Base-by-base conservation (phyloP, 179 eudicot species). In the Camellia oleifera region DNA sequence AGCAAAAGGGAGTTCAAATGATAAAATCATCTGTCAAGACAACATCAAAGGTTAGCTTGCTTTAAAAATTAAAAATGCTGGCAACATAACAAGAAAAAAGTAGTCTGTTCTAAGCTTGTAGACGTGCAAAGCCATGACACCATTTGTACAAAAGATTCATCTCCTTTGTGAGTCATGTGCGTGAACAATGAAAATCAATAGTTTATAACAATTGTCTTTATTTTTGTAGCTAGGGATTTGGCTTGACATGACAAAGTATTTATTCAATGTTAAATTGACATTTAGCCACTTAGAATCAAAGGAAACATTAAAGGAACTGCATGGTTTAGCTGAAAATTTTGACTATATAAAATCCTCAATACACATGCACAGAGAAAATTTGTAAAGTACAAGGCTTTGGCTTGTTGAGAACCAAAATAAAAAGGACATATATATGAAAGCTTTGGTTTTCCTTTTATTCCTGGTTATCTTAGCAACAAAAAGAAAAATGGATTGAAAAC, bases 1-100 rank as follows among this genome's bases (percentile, higher is more conserved):
- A 74, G 99, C 99, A 85, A 97, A 97, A 69, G 99, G 99, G 67
- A 97, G 98, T 64, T 94, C 99, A 84, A 94, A 97, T 52, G 98
- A 94, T 82, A 97, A 88, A 82, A 97, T 94, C 99, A 97, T 97
- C 99, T 96, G 93, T 79, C 85, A 83, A 70, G 4, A 81, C 4
- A 80, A 63, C 71, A 48, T 18, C 44, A 48, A 60, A 5, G 46
- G 20, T 75, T 79, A 76, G 69, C 66, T 53, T 70, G 53, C 23
- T 17, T 44, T 18, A 54, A 61, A 53, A 32, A 52, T 54, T 9
- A n/a, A 40, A 77, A 66, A 17, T 32, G 40, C 7, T 66, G 62
- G 6, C 58, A 65, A 65, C 40, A 64, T 23, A 32, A 64, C 57
- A 62, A 18, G 52, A 46, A 64, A 76, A 1, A 20, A 46, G 48